Conservation (phyloP, 768 basidiomycete genomes). For the Mycena belliarum region DNA sequence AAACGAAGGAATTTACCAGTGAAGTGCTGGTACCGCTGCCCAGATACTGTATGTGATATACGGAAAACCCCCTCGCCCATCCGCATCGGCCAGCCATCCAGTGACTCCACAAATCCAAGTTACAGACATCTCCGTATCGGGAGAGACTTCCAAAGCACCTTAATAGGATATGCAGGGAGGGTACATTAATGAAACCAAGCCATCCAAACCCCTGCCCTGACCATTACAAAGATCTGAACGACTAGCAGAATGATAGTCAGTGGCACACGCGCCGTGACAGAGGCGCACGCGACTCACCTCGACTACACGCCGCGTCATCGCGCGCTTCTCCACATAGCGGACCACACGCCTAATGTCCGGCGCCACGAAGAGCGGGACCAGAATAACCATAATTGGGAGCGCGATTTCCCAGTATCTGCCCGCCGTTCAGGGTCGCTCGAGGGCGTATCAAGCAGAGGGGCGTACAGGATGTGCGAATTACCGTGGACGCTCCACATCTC, state of each 20-base stretch:
- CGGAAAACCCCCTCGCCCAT: no score
- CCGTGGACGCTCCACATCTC: slow-evolving; percentile 46
- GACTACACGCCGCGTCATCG: slow-evolving; percentile 10
- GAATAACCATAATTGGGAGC: slow-evolving; percentile 53
- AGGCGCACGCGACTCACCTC: slow-evolving; percentile 3
- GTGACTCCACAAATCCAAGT: no score
- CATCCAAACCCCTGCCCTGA: no score
- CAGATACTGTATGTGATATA: no score
- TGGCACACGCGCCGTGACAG: neutral
- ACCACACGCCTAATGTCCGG: slow-evolving; percentile 46
- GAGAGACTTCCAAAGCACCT: no score
- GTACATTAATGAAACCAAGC: no score
- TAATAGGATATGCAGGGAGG: no score
- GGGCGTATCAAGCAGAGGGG: slow-evolving; percentile 25
- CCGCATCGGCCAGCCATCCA: no score
- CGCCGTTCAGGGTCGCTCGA: neutral
- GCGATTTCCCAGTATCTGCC: slow-evolving; percentile 67
- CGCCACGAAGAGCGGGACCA: slow-evolving; percentile 53
- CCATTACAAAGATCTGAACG: neutral
- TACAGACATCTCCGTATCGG: no score
- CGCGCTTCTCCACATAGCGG: slow-evolving; percentile 47
- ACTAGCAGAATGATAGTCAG: neutral
- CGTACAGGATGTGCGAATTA: slow-evolving; percentile 44
- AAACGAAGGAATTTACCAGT: no score
- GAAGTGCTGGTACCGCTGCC: no score